These are phyloP conservation scores for Talaromyces marneffei DNA, from an alignment of 2,329 filamentous ascomycete genomes.

Conservation along the genomic window DNA sequence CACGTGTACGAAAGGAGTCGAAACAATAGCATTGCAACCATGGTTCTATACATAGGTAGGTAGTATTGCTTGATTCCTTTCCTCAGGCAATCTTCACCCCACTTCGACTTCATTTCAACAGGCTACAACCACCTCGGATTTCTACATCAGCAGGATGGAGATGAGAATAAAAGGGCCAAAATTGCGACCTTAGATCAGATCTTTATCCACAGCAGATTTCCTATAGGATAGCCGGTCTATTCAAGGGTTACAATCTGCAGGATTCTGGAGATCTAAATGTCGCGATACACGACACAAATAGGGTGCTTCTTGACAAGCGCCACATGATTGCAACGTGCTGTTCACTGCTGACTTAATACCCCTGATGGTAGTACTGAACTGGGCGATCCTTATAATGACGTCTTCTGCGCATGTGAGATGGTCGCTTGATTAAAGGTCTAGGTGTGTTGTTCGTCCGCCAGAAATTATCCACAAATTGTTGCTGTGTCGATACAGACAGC, in stretches of 20 bases:
- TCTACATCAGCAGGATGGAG: background rate
- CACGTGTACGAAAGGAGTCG: background rate
- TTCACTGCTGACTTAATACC: slow-evolving; percentile 19
- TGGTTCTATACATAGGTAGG: background rate
- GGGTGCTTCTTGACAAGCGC: slow-evolving; percentile 41
- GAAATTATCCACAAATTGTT: slow-evolving; percentile 34
- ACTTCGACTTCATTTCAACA: background rate
- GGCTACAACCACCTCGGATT: background rate
- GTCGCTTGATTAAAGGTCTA: slow-evolving; percentile 35
- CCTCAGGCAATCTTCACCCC: background rate
- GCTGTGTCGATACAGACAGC: slow-evolving; percentile 17
- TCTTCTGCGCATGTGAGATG: slow-evolving; percentile 33
- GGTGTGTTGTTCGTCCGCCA: slow-evolving; percentile 41
- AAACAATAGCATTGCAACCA: background rate
- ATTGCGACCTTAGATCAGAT: background rate
- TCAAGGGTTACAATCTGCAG: slow-evolving; percentile 15
- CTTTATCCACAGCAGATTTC: background rate
- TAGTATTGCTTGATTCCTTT: background rate
- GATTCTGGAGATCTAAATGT: slow-evolving; percentile 35
- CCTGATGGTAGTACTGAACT: background rate
- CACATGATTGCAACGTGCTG: slow-evolving; percentile 34
- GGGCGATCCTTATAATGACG: slow-evolving; percentile 23
- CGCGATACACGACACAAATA: slow-evolving; percentile 41
- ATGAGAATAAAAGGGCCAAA: background rate
- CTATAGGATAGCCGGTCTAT: background rate